Conservation (phyloP, 1,139 yeast species). For the Yamadazyma sp. region DNA sequence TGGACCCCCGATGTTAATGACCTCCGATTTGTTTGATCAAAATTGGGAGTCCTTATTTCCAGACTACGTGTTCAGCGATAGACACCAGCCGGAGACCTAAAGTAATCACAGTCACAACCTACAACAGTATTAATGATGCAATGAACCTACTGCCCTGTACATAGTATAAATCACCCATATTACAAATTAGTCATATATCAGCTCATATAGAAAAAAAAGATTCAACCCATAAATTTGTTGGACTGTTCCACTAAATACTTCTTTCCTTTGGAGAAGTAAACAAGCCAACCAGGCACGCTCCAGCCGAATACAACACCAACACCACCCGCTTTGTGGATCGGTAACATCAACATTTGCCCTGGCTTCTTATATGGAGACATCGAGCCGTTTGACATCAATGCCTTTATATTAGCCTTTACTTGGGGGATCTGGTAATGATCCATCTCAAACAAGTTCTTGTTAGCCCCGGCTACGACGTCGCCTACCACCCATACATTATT, state of each 20-base stretch:
- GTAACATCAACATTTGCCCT: slow-evolving; percentile 17
- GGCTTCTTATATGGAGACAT: not conserved
- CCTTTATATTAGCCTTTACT: slow-evolving; percentile 13
- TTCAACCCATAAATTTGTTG: slow-evolving; percentile 1
- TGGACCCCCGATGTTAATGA: slow-evolving; percentile 55
- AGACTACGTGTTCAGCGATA: slow-evolving; percentile 26
- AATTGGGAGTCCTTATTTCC: slow-evolving; percentile 54
- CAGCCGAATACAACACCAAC: slow-evolving; percentile 18
- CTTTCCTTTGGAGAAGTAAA: slow-evolving; percentile 18
- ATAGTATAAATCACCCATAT: slow-evolving; percentile 3
- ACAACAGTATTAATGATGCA: not conserved
- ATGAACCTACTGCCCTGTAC: slow-evolving; percentile 1
- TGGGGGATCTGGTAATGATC: slow-evolving; percentile 22
- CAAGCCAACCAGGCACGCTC: slow-evolving; percentile 22
- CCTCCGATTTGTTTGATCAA: slow-evolving; percentile 49
- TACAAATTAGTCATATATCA: too few species aligned
- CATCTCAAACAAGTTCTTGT: slow-evolving; percentile 26
- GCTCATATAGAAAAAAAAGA: too few species aligned
- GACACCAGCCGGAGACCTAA: slow-evolving; percentile 9
- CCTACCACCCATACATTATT: slow-evolving; percentile 33
- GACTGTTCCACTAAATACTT: slow-evolving; percentile 8
- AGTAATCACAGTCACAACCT: too few species aligned
- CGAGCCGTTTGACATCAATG: not conserved
- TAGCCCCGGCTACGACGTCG: slow-evolving; percentile 27
- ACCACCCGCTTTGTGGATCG: slow-evolving; percentile 29